Evolutionary conservation across 73 alveolate species (phyloP).

Genomic region (Paramecium pentaurelia): DNA sequence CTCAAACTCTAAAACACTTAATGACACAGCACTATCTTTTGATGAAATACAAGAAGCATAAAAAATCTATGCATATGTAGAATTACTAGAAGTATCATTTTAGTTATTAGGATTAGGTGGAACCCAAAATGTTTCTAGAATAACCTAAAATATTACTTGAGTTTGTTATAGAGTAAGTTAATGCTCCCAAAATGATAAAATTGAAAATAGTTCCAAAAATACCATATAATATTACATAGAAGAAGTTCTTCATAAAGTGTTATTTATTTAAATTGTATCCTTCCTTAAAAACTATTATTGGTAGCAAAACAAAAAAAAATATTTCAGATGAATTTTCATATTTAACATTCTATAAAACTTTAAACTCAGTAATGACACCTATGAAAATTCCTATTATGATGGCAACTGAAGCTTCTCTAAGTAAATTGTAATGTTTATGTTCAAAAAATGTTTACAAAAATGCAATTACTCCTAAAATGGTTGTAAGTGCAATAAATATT

Average conservation of each 20-base stretch:
- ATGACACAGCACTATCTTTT: conserved; percentile 92
- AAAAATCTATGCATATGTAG: conserved; percentile 28
- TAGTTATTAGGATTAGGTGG: neutral
- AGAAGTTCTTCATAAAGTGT: conserved; percentile 87
- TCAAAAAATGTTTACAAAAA: neutral
- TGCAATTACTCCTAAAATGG: neutral
- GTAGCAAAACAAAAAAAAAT: conserved; percentile 92
- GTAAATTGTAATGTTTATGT: neutral
- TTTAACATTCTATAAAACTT: neutral
- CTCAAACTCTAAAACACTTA: conserved; percentile 79
- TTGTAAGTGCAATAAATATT: neutral
- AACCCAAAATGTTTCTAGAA: neutral
- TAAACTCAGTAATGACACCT: neutral
- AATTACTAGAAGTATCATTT: neutral
- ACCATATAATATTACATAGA: conserved; percentile 90
- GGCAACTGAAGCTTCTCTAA: conserved; percentile 20
- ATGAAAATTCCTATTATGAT: neutral
- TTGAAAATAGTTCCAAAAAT: conserved; percentile 92
- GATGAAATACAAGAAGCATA: conserved; percentile 85
- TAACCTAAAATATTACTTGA: neutral
- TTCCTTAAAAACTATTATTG: conserved; percentile 95
- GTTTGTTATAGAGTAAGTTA: conserved; percentile 64
- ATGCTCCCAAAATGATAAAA: conserved; percentile 80
- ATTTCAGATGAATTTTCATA: conserved; percentile 63
- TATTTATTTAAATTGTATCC: conserved; percentile 87